Evolutionary conservation across 257 asterid genomes (phyloP).

Genomic region (Penstemon newberryi): DNA sequence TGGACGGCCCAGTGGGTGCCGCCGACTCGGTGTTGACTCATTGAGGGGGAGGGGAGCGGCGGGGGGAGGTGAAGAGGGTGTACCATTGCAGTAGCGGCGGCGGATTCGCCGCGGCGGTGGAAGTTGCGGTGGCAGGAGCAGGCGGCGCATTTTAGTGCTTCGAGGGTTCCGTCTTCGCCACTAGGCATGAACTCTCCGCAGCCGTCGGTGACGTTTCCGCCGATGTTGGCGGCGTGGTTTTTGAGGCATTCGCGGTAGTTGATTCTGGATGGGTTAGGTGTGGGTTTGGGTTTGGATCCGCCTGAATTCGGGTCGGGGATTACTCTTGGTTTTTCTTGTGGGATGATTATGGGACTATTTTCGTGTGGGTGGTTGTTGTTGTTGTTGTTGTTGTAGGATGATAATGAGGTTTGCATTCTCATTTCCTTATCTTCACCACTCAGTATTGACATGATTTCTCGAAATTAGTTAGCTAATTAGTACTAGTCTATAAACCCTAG

Average conservation of each 20-base stretch:
- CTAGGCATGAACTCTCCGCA: slow-evolving; percentile 97
- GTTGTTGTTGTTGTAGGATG: slow-evolving; percentile 35
- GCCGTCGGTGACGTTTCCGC: slow-evolving; percentile 92
- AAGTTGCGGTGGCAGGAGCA: slow-evolving; percentile 86
- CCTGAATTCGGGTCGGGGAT: slow-evolving; percentile 38
- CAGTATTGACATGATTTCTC: slow-evolving; percentile 37
- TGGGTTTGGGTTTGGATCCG: slow-evolving; percentile 46
- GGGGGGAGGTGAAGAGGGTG: slow-evolving; percentile 69
- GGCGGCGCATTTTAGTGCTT: slow-evolving; percentile 89
- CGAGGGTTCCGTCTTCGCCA: slow-evolving; percentile 84
- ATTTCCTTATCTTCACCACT: slow-evolving; percentile 52
- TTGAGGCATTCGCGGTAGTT: slow-evolving; percentile 79
- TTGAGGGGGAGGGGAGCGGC: slow-evolving; percentile 41
- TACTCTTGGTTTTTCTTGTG: slow-evolving; percentile 32
- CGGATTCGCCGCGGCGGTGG: slow-evolving; percentile 51
- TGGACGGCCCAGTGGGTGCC: slow-evolving; percentile 51
- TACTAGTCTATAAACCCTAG: too few relatives aligned
- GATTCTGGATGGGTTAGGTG: slow-evolving; percentile 21
- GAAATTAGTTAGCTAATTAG: too few relatives aligned
- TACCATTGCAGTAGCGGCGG: slow-evolving; percentile 22
- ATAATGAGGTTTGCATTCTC: slow-evolving; percentile 31
- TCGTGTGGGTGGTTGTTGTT: neutral
- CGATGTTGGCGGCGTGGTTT: slow-evolving; percentile 87
- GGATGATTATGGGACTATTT: slow-evolving; percentile 1
- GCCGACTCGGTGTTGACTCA: slow-evolving; percentile 38